These are phyloP conservation scores for Coffea eugenioides DNA, from an alignment of 257 asterid species.

Conservation along the genomic window DNA sequence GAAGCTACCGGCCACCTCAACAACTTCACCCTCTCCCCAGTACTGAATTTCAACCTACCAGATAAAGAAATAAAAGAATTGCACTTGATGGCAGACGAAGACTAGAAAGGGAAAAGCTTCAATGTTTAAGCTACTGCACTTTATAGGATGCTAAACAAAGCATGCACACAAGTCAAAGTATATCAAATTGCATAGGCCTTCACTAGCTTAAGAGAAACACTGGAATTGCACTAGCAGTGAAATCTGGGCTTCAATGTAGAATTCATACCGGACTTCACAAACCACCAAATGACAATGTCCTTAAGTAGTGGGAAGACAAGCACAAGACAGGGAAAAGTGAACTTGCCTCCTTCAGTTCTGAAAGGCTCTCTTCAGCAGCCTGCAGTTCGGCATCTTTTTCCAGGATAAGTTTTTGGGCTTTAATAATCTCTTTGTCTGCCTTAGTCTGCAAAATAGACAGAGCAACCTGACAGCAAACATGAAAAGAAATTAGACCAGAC, in stretches of 20 bases:
- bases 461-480: slow-evolving; percentile 49
- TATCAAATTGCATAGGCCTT: background rate
- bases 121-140: background rate
- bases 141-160: background rate
- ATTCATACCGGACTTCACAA: background rate
- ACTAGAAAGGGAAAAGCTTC: background rate
- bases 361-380: slow-evolving; percentile 65
- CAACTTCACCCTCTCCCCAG: slow-evolving; percentile 62
- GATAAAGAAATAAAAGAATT: slow-evolving; percentile 24
- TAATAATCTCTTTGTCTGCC: slow-evolving; percentile 68
- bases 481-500: slow-evolving; percentile 17
- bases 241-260: background rate
- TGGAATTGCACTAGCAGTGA: background rate
- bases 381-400: slow-evolving; percentile 70
- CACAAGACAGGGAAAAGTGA: slow-evolving; percentile 9
- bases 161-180: background rate
- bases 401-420: slow-evolving; percentile 56
- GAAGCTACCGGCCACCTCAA: slow-evolving; percentile 92
- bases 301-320: background rate
- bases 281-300: background rate
- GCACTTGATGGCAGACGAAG: slow-evolving; percentile 4
- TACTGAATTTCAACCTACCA: slow-evolving; percentile 74
- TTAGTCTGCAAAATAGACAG: slow-evolving; percentile 60
- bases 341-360: slow-evolving; percentile 75
- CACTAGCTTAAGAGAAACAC: background rate